Evolutionary conservation across 257 asterid genomes (phyloP), one percentile per base, ranked within the genome.

Genomic region (Gentiana macrophylla): DNA sequence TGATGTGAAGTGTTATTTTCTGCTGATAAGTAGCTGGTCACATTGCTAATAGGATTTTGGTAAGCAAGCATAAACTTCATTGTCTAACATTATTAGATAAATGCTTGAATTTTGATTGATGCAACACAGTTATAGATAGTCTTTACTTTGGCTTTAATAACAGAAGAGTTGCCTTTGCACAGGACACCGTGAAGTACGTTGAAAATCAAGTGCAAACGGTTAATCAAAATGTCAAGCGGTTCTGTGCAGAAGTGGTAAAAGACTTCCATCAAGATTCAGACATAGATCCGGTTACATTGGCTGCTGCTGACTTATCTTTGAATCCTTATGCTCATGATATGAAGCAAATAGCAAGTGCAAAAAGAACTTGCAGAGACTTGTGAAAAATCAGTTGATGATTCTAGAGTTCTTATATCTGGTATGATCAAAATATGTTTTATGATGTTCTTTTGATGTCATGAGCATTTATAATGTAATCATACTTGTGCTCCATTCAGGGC

Each of bases 171-270:
- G 9, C 46, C 10, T 36, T n/a, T 43, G 45, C 35, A 35, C 80
- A 86, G 94, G 97, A 90, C 55, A 80, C 94, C 6, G 80, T 76
- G 57, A 86, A 77, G 62, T 84, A 84, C 50, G 72, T 90, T 52
- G 94, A 90, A 60, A 82, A 79, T 71, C 94, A 79, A 75, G 89
- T 72, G 64, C 81, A 90, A 65, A 86, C 81, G 68, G 94, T 84
- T 32, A 82, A 94, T 41, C 72, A 61, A 11, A 80, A 79, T 45
- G 86, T 82, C 48, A 86, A 82, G 82, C 84, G 72, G 67, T 86
- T 90, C 73, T 90, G 70, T 69, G 65, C 86, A 34, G 94, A 90
- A 57, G 79, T 86, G 55, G 67, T 90, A 86, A 75, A 80, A 68
- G 96, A 90, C 77, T 56, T 86, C 66, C 69, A 64, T 37, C 82